These are phyloP conservation scores for Sphagnum magellanicum DNA, from an alignment of 228 moss, liverwort and hornwort species.

Conservation along the genomic window DNA sequence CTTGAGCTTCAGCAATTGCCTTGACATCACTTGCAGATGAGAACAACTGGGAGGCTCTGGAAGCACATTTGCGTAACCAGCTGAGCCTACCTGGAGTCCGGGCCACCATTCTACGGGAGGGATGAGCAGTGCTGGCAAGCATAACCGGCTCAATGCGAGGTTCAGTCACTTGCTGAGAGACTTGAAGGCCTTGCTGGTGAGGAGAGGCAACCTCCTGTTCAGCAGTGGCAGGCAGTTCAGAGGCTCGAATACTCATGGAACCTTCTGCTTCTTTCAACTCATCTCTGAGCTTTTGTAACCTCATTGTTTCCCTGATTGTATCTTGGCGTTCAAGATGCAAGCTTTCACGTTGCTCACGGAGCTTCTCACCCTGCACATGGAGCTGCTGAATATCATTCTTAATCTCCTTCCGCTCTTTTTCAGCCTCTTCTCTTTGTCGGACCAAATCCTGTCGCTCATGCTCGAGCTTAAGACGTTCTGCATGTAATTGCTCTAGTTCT, in stretches of 20 bases:
- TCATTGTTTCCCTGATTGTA: conserved; percentile 48
- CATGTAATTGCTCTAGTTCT: conserved; percentile 40
- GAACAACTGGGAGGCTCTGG: conserved; percentile 52
- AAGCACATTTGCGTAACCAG: conserved; percentile 80
- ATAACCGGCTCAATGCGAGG: conserved; percentile 20
- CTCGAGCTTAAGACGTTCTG: conserved; percentile 75
- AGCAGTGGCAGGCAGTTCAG: conserved; percentile 49
- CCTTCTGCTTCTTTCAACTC: conserved; percentile 72
- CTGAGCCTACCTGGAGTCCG: conserved; percentile 77
- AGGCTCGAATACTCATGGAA: conserved; percentile 59
- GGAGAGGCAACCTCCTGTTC: conserved; percentile 79
- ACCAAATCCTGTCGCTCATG: conserved; percentile 68
- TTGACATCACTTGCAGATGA: conserved; percentile 25
- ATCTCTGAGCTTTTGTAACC: conserved; percentile 55
- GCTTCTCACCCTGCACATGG: conserved; percentile 80
- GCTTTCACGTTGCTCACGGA: conserved; percentile 84
- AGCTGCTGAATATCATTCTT: conserved; percentile 89
- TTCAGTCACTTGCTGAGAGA: conserved; percentile 12
- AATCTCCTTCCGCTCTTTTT: conserved; percentile 86
- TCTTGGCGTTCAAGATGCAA: conserved; percentile 69
- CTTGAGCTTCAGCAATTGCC: conserved; percentile 22
- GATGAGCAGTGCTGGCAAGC: conserved; percentile 27
- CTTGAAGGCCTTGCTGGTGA: conserved; percentile 29
- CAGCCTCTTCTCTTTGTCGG: conserved; percentile 70
- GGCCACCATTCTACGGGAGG: conserved; percentile 53